Percentiles rank a stretch among this genome's conserved stretches.
These are phyloP conservation scores for Cryptococcus sp. DNA, from an alignment of 1,284 basidiomycete genomes.

Conservation along the genomic window DNA sequence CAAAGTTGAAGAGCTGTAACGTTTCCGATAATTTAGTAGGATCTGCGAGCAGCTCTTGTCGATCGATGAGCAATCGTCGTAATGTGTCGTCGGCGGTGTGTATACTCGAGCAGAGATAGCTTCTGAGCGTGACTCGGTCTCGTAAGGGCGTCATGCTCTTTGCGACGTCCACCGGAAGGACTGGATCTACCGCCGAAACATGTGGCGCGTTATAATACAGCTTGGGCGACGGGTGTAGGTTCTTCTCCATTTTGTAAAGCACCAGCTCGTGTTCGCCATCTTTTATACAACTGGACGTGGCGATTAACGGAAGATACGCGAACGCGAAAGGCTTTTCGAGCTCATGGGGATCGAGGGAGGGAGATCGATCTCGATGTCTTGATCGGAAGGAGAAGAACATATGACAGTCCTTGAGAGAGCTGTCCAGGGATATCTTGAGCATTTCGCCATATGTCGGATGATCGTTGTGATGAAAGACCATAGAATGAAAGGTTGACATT, in stretches of 20 bases:
- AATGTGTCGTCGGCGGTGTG: conserved; percentile 89
- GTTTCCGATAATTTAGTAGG: conserved; percentile 57
- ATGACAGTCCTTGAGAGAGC: conserved; percentile 71
- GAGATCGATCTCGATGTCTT: conserved; percentile 54
- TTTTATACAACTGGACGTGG: conserved; percentile 72
- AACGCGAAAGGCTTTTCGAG: conserved; percentile 83
- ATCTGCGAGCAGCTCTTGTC: neutral
- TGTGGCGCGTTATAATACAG: conserved; percentile 67
- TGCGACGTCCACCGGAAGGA: conserved; percentile 61
- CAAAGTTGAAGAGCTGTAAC: conserved; percentile 83
- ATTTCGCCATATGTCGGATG: conserved; percentile 90
- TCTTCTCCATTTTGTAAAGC: conserved; percentile 72
- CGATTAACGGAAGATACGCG: conserved; percentile 83
- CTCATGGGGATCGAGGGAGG: conserved; percentile 40
- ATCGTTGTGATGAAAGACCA: conserved; percentile 79
- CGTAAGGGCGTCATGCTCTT: conserved; percentile 64
- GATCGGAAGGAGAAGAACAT: conserved; percentile 92
- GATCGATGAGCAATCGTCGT: conserved; percentile 42
- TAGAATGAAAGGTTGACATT: conserved; percentile 76
- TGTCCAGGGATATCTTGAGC: conserved; percentile 77
- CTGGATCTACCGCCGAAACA: conserved; percentile 56
- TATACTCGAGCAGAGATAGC: conserved; percentile 86
- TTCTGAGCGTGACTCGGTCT: conserved; percentile 77
- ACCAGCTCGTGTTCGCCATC: conserved; percentile 85
- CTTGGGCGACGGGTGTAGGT: conserved; percentile 59